Evolutionary conservation across 352 stramenopile species (phyloP).

Genomic region (Phytophthora podocarpi): DNA sequence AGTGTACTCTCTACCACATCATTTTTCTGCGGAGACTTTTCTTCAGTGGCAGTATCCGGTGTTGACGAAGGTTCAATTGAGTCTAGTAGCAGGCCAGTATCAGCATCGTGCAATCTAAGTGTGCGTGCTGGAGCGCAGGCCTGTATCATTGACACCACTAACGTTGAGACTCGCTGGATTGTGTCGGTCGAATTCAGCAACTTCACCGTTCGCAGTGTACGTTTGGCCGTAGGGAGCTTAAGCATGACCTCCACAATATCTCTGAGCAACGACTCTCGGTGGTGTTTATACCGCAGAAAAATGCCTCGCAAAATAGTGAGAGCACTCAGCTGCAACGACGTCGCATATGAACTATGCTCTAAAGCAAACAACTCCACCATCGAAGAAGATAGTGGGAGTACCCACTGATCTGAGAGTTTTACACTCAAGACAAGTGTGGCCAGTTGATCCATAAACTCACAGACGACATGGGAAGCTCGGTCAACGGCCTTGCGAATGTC

Average conservation of each 20-base stretch:
- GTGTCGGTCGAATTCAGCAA: conserved; percentile 49
- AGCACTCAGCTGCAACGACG: conserved; percentile 66
- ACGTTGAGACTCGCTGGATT: conserved; percentile 74
- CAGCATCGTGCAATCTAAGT: conserved; percentile 1
- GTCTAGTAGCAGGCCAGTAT: neutral
- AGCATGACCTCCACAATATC: conserved; percentile 79
- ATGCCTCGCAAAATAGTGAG: conserved; percentile 64
- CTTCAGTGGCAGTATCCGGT: conserved; percentile 23
- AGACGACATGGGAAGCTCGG: conserved; percentile 63
- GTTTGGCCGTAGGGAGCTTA: conserved; percentile 77
- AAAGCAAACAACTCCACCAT: conserved; percentile 77
- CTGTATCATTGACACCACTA: conserved; percentile 73
- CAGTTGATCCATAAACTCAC: conserved; percentile 78
- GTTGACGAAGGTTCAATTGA: conserved; percentile 19
- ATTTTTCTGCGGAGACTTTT: conserved; percentile 14
- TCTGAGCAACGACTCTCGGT: conserved; percentile 66
- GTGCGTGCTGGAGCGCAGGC: conserved; percentile 34
- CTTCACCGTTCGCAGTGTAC: conserved; percentile 73
- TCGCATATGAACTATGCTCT: conserved; percentile 64
- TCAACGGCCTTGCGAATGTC: conserved; percentile 55
- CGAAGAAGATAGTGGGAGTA: conserved; percentile 69
- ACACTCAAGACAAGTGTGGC: conserved; percentile 59
- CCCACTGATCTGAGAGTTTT: conserved; percentile 81
- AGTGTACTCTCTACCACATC: conserved; percentile 19
- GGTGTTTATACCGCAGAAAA: conserved; percentile 66